Evolutionary conservation across 108 stramenopile genomes (phyloP).

Genomic region (Schizochytrium sp.): DNA sequence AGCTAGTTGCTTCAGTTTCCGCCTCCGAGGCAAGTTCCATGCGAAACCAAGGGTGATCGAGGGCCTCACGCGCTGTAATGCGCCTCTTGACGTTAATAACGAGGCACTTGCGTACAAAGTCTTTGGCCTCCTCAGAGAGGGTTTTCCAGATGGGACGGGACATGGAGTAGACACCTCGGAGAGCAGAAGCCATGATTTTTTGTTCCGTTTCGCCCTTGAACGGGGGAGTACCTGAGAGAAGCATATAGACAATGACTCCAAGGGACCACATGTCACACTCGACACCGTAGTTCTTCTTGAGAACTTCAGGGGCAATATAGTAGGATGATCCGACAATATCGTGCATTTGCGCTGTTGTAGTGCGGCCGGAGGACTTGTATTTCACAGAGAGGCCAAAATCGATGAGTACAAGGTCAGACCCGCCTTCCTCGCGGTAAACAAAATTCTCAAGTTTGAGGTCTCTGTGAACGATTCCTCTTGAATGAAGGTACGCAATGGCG

Average conservation of each 20-base stretch:
- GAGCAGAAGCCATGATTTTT: constrained; percentile 64
- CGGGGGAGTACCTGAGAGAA: constrained; percentile 77
- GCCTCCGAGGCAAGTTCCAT: constrained; percentile 58
- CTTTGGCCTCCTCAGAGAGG: constrained; percentile 71
- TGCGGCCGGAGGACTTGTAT: background rate
- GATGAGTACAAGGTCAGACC: constrained; percentile 87
- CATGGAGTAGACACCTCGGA: constrained; percentile 65
- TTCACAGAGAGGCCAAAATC: constrained; percentile 91
- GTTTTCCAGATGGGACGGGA: constrained; percentile 59
- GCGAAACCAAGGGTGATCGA: constrained; percentile 69
- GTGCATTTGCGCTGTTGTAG: constrained; percentile 69
- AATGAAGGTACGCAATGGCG: constrained; percentile 93
- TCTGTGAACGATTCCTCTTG: constrained; percentile 85
- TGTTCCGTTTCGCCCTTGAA: constrained; percentile 75
- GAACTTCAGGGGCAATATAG: constrained; percentile 96
- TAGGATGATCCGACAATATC: constrained; percentile 91
- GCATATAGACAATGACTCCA: constrained; percentile 80
- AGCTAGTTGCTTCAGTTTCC: constrained; percentile 56
- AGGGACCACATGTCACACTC: constrained; percentile 85
- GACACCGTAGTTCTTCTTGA: constrained; percentile 94
- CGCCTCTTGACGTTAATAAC: constrained; percentile 67
- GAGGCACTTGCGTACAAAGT: constrained; percentile 71
- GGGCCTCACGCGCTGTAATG: constrained; percentile 67
- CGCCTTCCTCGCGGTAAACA: constrained; percentile 88
- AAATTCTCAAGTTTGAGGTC: constrained; percentile 95